Base-by-base conservation (phyloP, 148 eudicot species). In the Rhododendron molle region DNA sequence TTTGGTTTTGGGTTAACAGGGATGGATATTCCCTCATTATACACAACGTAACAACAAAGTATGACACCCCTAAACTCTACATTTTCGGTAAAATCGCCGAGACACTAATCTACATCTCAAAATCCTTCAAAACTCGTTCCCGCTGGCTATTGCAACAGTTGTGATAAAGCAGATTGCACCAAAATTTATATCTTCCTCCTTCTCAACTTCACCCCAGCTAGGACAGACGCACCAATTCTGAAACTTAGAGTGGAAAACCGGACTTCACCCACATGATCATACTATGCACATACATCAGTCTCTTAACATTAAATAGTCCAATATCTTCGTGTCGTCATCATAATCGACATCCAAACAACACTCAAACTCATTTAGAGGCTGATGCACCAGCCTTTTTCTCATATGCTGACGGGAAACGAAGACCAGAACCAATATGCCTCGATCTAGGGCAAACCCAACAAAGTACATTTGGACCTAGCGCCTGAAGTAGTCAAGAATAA, bases 381-480 rank as follows among this genome's bases (percentile, higher is more conserved):
- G 91, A 82, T 50, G 85, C 15, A n/a, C 82, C 58, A 32, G 84
- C 44, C 36, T 74, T 65, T 83, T 91, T 91, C 86, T 94, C 96
- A 83, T 90, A 93, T 72, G 88, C 81, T 47, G 98, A 90, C 83
- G 86, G 92, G 85, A 91, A 95, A 73, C 93, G 93, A 91, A 93
- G 93, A 62, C 99, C 99, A 74, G 95, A 92, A 30, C 97, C 98
- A 72, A 93, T 82, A 90, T 94, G 94, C 67, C 90, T 74, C 14
- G 91, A 67, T 30, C 93, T 91, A 67, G 99, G 98, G 81, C 91
- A 96, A 72, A 91, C 58, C 98, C 99, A 96, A 88, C 89, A 93
- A 23, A 93, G 76, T 52, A 92, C 46, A 84, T 91, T 95, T 58
- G 99, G 98, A 86, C 99, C 99, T 26, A 96, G 93, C 28, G 92